Evolutionary conservation across 2,329 filamentous ascomycete genomes (phyloP), one percentile per base, ranked within the genome.

Genomic region (Cladosporium velox): DNA sequence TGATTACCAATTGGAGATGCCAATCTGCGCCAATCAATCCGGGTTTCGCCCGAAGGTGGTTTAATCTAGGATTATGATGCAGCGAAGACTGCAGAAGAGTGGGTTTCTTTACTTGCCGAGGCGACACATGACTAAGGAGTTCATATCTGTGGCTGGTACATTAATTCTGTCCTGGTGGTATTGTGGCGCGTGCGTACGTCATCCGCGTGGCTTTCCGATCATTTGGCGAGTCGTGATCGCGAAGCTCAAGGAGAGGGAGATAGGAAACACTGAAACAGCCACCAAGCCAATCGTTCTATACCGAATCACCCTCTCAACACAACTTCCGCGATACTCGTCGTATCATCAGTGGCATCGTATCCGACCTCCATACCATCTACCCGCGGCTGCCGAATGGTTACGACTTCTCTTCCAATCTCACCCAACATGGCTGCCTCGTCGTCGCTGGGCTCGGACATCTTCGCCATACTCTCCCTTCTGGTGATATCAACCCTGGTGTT

Each of bases 391-490:
- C 60, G 60, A 51, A 64, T 64, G 61, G 51, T 64, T 52, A 47
- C 61, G 51, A 64, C 49, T 38, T 18, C 24, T 41, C 32, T 15
- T 47, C 24, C 26, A 55, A 26, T 47, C 51, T 41, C 26, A 55
- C 51, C 26, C 57, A 65, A 28, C 58, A 79, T 79, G 77, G 81
- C 82, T 65, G 80, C 85, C 70, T 65, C 64, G 8, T 88, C 88
- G 68, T 88, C 92, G 38, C 86, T 93, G 62, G 89, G 90, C 78
- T 97, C 93, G 64, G 87, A 89, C 75, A 83, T 94, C 75, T 96
- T 97, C 79, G 87, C 91, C 70, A 77, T 88, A 71, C 74, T 91
- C 73, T 87, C 92, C 67, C 85, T 97, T 47, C 80, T 93, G 71
- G 77, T 87, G 70, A 91, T 97, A 71, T 92, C 90, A 70, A 77